A percentile compares a stretch with the other conserved stretches of the same genome.
phyloP scores from a whole-genome alignment of 805 yeast genomes.

The Lipomyces spencermartinsiae region DNA sequence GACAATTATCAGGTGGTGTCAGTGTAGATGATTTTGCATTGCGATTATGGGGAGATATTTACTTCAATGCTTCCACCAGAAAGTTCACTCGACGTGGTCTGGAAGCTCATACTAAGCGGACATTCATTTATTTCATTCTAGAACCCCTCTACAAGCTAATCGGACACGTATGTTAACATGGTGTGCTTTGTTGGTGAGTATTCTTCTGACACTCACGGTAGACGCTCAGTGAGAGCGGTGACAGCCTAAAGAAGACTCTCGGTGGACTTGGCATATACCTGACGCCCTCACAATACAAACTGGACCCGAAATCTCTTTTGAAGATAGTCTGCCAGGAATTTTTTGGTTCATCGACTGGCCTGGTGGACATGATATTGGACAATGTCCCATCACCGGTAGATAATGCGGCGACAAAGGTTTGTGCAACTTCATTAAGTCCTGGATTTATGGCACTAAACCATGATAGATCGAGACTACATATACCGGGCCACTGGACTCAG shows the following conservation, averaged over 20 bases:
- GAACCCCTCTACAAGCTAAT: constrained; percentile 82
- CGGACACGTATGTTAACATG: constrained; percentile 48
- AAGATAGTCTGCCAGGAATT: constrained; percentile 59
- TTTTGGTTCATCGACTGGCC: constrained; percentile 59
- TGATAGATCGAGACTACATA: constrained; percentile 35
- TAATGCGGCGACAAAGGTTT: constrained; percentile 39
- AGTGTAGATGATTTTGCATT: constrained; percentile 54
- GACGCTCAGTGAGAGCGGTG: constrained; percentile 59
- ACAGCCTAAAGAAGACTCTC: constrained; percentile 54
- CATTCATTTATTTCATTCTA: constrained; percentile 71
- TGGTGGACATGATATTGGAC: constrained; percentile 57
- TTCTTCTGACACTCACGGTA: neutral
- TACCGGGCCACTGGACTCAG: constrained; percentile 45
- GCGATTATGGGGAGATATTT: constrained; percentile 80
- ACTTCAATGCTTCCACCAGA: constrained; percentile 53
- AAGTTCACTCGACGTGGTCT: constrained; percentile 52
- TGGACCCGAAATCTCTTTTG: constrained; percentile 67
- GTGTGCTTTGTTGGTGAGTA: neutral
- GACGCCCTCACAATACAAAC: constrained; percentile 42
- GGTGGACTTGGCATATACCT: constrained; percentile 56
- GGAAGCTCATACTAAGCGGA: constrained; percentile 42
- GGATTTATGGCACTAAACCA: neutral
- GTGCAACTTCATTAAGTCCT: neutral
- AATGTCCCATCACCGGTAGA: constrained; percentile 50
- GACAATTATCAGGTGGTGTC: constrained; percentile 31